Conservation (phyloP, 305 asterid species). For the Withania somnifera region DNA sequence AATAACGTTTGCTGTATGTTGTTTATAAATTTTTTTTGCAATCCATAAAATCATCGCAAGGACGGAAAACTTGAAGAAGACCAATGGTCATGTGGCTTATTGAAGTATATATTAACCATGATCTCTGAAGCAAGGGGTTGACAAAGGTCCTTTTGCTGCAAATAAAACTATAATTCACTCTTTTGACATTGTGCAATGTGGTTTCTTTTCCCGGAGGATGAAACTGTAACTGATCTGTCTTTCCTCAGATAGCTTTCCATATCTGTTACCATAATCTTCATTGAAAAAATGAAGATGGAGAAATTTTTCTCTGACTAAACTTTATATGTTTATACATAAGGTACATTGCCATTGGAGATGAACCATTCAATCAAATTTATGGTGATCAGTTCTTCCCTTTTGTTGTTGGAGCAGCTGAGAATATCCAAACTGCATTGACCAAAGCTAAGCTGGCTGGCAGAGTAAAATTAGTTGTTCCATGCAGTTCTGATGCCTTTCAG, state of each 20-base stretch:
- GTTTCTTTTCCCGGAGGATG: not conserved
- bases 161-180: not conserved
- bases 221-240: not conserved
- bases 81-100: too few species aligned
- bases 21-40: too few species aligned
- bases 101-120: too few species aligned
- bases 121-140: too few species aligned
- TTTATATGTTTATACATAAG: constrained; percentile 12
- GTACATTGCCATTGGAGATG: constrained; percentile 69
- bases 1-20: too few species aligned
- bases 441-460: constrained; percentile 45
- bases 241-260: not conserved
- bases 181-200: not conserved
- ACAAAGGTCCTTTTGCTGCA: too few species aligned
- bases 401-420: constrained; percentile 62
- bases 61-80: too few species aligned
- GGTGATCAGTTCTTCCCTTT: constrained; percentile 60
- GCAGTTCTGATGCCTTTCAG: constrained; percentile 53
- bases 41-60: too few species aligned
- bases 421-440: constrained; percentile 48
- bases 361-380: constrained; percentile 55
- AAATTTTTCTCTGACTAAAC: not conserved
- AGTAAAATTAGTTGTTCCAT: constrained; percentile 58
- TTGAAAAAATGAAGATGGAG: not conserved
- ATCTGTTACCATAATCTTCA: not conserved